Percentiles rank a stretch among this genome's conserved stretches.
phyloP scores from a whole-genome alignment of 352 stramenopile genomes.

The Phytophthora macrochlamydospora region DNA sequence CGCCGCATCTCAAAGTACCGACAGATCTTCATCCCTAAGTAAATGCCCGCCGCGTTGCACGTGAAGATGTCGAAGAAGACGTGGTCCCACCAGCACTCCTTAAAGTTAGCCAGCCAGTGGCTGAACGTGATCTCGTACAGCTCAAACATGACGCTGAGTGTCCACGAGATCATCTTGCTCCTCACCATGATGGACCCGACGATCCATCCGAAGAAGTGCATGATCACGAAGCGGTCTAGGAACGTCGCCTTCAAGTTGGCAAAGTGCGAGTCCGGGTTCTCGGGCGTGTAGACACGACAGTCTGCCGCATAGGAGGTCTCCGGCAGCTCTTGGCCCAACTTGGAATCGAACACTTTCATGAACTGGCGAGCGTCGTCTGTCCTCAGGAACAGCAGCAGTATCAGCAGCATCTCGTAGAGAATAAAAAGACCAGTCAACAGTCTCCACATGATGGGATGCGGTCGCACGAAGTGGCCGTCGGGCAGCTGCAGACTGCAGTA shows the following conservation, averaged over 20 bases:
- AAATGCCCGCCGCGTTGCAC: slow-evolving; percentile 93
- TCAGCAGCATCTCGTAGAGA: slow-evolving; percentile 92
- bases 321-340: slow-evolving; percentile 73
- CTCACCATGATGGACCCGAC: slow-evolving; percentile 87
- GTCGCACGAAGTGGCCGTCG: slow-evolving; percentile 86
- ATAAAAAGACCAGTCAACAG: slow-evolving; percentile 91
- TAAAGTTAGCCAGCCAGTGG: slow-evolving; percentile 94
- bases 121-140: slow-evolving; percentile 90
- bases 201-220: slow-evolving; percentile 92
- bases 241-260: slow-evolving; percentile 83
- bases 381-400: slow-evolving; percentile 85
- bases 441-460: slow-evolving; percentile 92
- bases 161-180: slow-evolving; percentile 85
- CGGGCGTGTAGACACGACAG: slow-evolving; percentile 87
- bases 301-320: slow-evolving; percentile 86
- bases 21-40: slow-evolving; percentile 87
- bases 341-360: slow-evolving; percentile 84
- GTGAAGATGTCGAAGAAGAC: slow-evolving; percentile 94
- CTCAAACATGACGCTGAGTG: slow-evolving; percentile 85
- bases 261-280: slow-evolving; percentile 82
- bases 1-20: slow-evolving; percentile 89
- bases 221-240: slow-evolving; percentile 89
- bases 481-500: slow-evolving; percentile 88
- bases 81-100: slow-evolving; percentile 97
- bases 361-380: slow-evolving; percentile 83